Base-by-base conservation (phyloP, 306 rosid genomes). In the Sindora glabra region DNA sequence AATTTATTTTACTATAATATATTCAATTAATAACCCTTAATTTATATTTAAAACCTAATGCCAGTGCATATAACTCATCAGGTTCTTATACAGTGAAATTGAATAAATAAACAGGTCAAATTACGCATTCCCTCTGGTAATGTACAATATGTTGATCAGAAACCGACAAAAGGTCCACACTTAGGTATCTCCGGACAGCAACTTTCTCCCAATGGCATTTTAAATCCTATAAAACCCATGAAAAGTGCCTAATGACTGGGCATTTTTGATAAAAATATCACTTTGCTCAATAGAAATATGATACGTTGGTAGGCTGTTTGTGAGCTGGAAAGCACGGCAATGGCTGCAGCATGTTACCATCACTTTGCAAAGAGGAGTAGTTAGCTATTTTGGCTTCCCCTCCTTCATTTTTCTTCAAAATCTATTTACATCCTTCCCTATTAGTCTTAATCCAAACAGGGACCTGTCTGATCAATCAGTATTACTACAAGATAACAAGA, bases 301-400 rank as follows among this genome's bases (percentile, higher is more conserved):
- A 26, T 54, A 7, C 45, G 45, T 54, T 5, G 6, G 0, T 40
- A 1, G 6, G 59, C 51, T 59, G 63, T 76, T 60, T 55, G 45
- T 61, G 67, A 73, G 77, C 68, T 76, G 80, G 71, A 76, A 65
- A 44, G 64, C 79, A 77, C 67, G 64, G 74, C 64, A 66, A 65
- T 65, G 49, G 47, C 44, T 36, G 34, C 34, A 30, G 33, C 62
- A 8, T 46, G 6, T 30, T 30, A n/a, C 22, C 30, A 36, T 54
- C 27, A 4, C 25, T 56, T n/a, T 42, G 56, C 59, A 56, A 38
- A 54, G 51, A 57, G 72, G 65, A 69, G 59, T 36, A 12, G 73
- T 59, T 70, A 73, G 47, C 51, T 32, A 51, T 12, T 62, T 55
- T 50, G 4, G 8, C 34, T 47, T 8, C 32, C 21, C 54, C 25